Evolutionary conservation across 495 filamentous ascomycete genomes (phyloP), one percentile per base, ranked within the genome.

Genomic region (Neurospora sp.): DNA sequence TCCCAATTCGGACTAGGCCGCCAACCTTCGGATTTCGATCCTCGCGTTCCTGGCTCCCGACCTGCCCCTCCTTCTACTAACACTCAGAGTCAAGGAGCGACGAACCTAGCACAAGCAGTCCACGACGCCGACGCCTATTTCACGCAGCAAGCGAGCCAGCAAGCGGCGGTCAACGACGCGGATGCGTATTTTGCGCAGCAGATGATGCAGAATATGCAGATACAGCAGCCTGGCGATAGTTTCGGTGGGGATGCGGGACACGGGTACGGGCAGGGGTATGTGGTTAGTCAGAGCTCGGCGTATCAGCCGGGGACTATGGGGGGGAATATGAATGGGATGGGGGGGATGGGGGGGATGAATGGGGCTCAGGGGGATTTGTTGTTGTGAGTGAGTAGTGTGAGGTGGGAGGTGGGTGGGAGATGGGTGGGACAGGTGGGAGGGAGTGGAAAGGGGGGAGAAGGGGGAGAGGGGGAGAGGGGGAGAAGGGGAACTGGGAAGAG

Each of bases 121-220:
- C 90, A 87, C 76, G 93, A 94, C 41, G 94, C 93, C 3, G 94
- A 98, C 78, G 89, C 88, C 20, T 97, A 96, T 79, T 98, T 98
- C 78, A 88, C 91, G 42, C 89, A 88, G 82, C 89, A 90, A 66
- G 54, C 27, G 0, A 35, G 7, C 27, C 23, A 31, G 54, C 54
- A 66, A 18, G 54, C 54, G 11, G 94, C 94, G 1, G 88, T 95
- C 23, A 90, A 87, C 76, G 93, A 94, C 39, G 94, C 93, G 5
- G 94, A 98, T 77, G 89, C 87, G 39, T 97, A 96, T 79, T 98
- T 98, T 79, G 89, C 91, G 41, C 89, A 88, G 82, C 89, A 90
- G 79, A 93, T 93, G 90, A 89, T 89, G 5, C 88, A 87, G 5
- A n/a, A n/a, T n/a, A 87, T 93, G 86, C 84, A 88, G 73, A 85